phyloP scores from a whole-genome alignment of 169 alveolate species.

The Theileria parva region DNA sequence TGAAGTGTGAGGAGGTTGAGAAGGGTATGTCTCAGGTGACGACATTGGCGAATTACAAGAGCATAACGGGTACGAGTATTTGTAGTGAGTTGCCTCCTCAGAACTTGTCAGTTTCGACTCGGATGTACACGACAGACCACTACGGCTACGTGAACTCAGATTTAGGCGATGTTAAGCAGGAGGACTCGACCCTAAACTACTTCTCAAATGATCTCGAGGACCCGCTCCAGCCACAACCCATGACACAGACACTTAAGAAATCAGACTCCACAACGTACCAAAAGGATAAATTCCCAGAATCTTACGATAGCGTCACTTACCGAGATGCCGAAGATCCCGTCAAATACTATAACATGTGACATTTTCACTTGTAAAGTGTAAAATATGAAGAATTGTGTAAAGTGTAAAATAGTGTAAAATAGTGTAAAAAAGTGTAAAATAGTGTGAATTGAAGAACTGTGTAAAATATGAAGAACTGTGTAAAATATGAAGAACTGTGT shows the following conservation, averaged over 20 bases:
- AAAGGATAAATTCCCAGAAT: slow-evolving; percentile 13
- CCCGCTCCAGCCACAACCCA: slow-evolving; percentile 1
- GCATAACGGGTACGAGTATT: background rate
- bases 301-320: slow-evolving; percentile 17
- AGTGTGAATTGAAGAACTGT: too few relatives aligned
- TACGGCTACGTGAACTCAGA: slow-evolving; percentile 32
- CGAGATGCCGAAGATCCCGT: slow-evolving; percentile 1
- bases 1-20: slow-evolving; percentile 7
- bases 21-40: slow-evolving; percentile 11
- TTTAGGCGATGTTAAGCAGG: slow-evolving; percentile 34
- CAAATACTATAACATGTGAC: slow-evolving; percentile 18
- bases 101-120: slow-evolving; percentile 24
- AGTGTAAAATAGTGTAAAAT: slow-evolving; percentile 19
- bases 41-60: slow-evolving; percentile 8
- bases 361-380: too few relatives aligned
- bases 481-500: too few relatives aligned
- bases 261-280: background rate
- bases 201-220: slow-evolving; percentile 11
- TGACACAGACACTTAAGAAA: background rate
- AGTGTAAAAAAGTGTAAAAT: too few relatives aligned
- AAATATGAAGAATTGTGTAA: too few relatives aligned
- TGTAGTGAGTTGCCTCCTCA: background rate
- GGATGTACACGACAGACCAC: slow-evolving; percentile 30
- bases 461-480: too few relatives aligned
- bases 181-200: slow-evolving; percentile 7